A percentile compares a stretch with the other conserved stretches of the same genome.
Conservation (phyloP, 1,284 basidiomycete species). For the Kwoniella shivajii region DNA sequence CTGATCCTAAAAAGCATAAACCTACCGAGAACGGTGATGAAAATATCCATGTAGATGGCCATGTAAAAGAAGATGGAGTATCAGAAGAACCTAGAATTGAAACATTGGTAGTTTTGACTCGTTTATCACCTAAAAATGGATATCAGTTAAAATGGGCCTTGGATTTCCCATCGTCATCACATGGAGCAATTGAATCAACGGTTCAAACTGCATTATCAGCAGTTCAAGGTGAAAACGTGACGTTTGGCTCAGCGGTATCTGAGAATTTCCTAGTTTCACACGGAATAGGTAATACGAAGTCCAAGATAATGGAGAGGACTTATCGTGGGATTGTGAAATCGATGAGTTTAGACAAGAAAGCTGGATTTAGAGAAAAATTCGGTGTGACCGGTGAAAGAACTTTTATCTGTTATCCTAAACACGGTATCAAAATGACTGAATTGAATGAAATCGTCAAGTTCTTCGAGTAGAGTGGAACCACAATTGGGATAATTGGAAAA, state of each 20-base stretch:
- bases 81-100: slow-evolving; percentile 6
- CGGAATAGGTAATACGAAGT: slow-evolving; percentile 53
- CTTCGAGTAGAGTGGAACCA: slow-evolving; percentile 19
- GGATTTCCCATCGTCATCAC: slow-evolving; percentile 61
- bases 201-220: slow-evolving; percentile 59
- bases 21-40: slow-evolving; percentile 2
- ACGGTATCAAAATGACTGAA: slow-evolving; percentile 24
- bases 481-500: too few relatives aligned
- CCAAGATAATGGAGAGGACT: slow-evolving; percentile 58
- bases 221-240: slow-evolving; percentile 54
- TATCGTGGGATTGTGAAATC: slow-evolving; percentile 57
- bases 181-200: slow-evolving; percentile 59
- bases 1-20: background rate
- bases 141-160: slow-evolving; percentile 65
- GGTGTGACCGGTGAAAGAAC: slow-evolving; percentile 32
- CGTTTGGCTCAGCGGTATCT: slow-evolving; percentile 58
- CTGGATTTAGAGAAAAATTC: slow-evolving; percentile 57
- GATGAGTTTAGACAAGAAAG: slow-evolving; percentile 57
- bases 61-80: background rate
- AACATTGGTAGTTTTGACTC: slow-evolving; percentile 61
- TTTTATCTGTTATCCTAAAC: slow-evolving; percentile 38
- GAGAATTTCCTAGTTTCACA: slow-evolving; percentile 51
- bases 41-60: slow-evolving; percentile 40
- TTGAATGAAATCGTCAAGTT: slow-evolving; percentile 29
- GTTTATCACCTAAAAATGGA: slow-evolving; percentile 59